phyloP scores from a whole-genome alignment of 73 alveolate species.

The Tetrahymena malaccensis region DNA sequence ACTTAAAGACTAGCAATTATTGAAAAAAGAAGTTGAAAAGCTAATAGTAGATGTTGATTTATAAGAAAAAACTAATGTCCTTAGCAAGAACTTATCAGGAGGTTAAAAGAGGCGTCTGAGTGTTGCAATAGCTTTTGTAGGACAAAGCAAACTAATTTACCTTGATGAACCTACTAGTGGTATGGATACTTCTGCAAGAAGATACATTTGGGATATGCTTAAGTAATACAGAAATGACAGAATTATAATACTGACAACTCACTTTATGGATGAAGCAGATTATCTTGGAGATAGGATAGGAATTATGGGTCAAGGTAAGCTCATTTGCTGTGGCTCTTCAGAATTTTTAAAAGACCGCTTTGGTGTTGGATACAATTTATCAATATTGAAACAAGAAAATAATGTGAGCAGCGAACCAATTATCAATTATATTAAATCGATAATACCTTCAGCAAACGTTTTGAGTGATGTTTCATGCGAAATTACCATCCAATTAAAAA shows the following conservation, averaged over 20 bases:
- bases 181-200: slow-evolving; percentile 92
- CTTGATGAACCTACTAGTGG: slow-evolving; percentile 98
- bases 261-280: slow-evolving; percentile 99
- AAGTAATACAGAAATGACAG: slow-evolving; percentile 76
- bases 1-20: slow-evolving; percentile 27
- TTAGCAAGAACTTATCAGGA: slow-evolving; percentile 85
- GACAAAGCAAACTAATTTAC: slow-evolving; percentile 78
- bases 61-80: slow-evolving; percentile 52
- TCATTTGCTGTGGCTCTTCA: slow-evolving; percentile 87
- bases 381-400: slow-evolving; percentile 30
- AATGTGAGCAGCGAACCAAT: slow-evolving; percentile 31
- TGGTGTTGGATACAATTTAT: slow-evolving; percentile 92
- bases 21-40: slow-evolving; percentile 66
- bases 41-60: slow-evolving; percentile 73
- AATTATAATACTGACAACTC: slow-evolving; percentile 93
- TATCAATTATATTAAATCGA: slow-evolving; percentile 13
- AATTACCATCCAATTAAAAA: slow-evolving; percentile 58
- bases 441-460: slow-evolving; percentile 18
- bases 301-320: slow-evolving; percentile 92
- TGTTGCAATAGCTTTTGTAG: slow-evolving; percentile 92
- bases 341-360: slow-evolving; percentile 84
- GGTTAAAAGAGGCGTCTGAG: slow-evolving; percentile 94
- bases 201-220: slow-evolving; percentile 94
- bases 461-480: slow-evolving; percentile 59
- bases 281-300: slow-evolving; percentile 96